phyloP scores from a whole-genome alignment of 257 asterid genomes.

The Haberlea rhodopensis region DNA sequence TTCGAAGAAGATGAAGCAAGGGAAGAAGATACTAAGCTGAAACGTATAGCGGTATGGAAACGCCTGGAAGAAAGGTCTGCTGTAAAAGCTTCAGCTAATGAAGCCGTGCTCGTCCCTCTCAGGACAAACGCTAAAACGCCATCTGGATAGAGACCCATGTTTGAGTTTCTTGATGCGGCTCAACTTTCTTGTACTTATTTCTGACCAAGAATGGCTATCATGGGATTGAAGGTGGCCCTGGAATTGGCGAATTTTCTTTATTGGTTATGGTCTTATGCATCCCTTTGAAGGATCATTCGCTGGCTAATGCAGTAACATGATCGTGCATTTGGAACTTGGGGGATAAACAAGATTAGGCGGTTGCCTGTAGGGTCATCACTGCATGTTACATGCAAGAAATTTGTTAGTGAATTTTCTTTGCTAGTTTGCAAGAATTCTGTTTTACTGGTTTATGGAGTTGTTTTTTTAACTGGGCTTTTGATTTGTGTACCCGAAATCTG shows the following conservation, averaged over 20 bases:
- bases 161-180: neutral
- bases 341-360: constrained; percentile 27
- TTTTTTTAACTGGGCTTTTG: too few relatives aligned
- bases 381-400: constrained; percentile 20
- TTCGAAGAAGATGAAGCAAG: constrained; percentile 69
- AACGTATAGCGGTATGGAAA: constrained; percentile 70
- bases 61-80: constrained; percentile 70
- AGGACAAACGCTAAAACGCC: constrained; percentile 31
- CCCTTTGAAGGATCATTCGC: constrained; percentile 18
- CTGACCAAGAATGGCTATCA: constrained; percentile 19
- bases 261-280: constrained; percentile 11
- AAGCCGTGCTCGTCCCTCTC: constrained; percentile 52
- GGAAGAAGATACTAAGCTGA: constrained; percentile 48
- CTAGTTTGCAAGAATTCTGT: too few relatives aligned
- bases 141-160: constrained; percentile 32
- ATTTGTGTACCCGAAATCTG: too few relatives aligned
- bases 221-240: neutral
- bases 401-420: constrained; percentile 27
- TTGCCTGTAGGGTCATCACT: too few relatives aligned
- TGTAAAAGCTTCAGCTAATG: constrained; percentile 51
- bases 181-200: constrained; percentile 16
- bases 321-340: constrained; percentile 40
- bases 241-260: constrained; percentile 13
- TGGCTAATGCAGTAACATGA: constrained; percentile 29
- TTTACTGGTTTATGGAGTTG: too few relatives aligned